Evolutionary conservation across 805 yeast species (phyloP).

Genomic region (Myxozyma melibiosi): DNA sequence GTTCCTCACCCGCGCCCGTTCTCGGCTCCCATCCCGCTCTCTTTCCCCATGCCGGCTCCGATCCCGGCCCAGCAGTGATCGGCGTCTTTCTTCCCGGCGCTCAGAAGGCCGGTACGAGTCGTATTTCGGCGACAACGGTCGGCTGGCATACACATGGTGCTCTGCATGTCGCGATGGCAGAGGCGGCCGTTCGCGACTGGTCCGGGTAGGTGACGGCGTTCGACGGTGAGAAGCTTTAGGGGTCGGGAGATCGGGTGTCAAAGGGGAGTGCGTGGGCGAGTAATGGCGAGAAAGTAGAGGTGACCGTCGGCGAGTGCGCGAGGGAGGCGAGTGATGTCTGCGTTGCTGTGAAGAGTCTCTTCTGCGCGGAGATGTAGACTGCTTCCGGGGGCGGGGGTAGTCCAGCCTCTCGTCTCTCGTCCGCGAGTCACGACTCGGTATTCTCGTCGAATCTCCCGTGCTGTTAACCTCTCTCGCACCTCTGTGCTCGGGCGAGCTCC

Average conservation of each 20-base stretch:
- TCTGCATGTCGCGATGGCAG: constrained; percentile 3
- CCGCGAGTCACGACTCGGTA: too few relatives aligned
- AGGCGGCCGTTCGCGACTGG: background rate
- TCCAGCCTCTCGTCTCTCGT: too few relatives aligned
- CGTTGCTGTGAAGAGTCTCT: background rate
- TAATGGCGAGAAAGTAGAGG: background rate
- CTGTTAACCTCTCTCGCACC: background rate
- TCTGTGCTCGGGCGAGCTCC: background rate
- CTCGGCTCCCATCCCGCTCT: too few relatives aligned
- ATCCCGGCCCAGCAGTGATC: background rate
- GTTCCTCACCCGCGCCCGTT: too few relatives aligned
- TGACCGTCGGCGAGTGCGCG: background rate
- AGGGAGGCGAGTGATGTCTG: background rate
- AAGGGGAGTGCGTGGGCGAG: too few relatives aligned
- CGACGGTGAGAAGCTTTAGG: background rate
- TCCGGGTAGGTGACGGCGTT: background rate
- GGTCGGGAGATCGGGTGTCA: too few relatives aligned
- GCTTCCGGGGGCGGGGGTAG: too few relatives aligned
- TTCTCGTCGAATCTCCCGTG: background rate
- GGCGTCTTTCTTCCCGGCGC: background rate
- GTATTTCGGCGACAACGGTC: background rate
- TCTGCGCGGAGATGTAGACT: background rate
- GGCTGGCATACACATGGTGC: background rate
- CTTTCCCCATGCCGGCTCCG: too few relatives aligned
- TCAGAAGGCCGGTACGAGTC: background rate